Conservation (phyloP, 257 asterid species). For the Solanum boliviense region DNA sequence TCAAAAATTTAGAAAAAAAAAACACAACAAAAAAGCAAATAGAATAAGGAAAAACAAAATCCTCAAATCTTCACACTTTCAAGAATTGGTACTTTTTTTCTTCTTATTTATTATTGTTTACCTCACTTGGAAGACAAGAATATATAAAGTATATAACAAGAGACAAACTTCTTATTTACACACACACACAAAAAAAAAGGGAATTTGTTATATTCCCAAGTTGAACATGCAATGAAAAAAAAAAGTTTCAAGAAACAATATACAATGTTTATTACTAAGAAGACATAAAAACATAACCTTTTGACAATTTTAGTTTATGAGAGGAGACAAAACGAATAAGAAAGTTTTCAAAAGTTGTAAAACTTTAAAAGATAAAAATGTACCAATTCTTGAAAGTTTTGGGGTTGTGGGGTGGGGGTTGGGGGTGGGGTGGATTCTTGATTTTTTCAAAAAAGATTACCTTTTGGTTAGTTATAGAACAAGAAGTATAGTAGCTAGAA, state of each 20-base stretch:
- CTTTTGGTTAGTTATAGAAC: slow-evolving; percentile 23
- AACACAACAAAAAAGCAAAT: neutral
- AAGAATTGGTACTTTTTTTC: slow-evolving; percentile 33
- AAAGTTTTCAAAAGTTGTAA: slow-evolving; percentile 5
- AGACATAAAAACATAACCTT: neutral
- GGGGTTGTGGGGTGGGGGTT: slow-evolving; percentile 8
- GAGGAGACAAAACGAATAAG: slow-evolving; percentile 7
- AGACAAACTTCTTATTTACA: slow-evolving; percentile 18
- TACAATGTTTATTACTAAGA: neutral
- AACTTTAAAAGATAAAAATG: slow-evolving; percentile 1
- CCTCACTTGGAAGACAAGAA: slow-evolving; percentile 37
- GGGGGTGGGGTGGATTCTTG: slow-evolving; percentile 20
- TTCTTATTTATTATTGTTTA: slow-evolving; percentile 12
- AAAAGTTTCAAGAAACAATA: neutral
- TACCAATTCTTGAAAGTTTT: neutral
- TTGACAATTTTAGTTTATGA: neutral
- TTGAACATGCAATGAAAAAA: neutral
- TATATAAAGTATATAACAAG: slow-evolving; percentile 18
- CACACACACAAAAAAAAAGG: neutral
- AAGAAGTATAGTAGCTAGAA: neutral
- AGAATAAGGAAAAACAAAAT: neutral
- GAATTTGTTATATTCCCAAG: neutral
- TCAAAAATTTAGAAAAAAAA: neutral
- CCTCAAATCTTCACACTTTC: slow-evolving; percentile 41
- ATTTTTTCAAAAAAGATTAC: slow-evolving; percentile 47